Conservation (phyloP, 306 rosid genomes). For the Ormosia emarginata region DNA sequence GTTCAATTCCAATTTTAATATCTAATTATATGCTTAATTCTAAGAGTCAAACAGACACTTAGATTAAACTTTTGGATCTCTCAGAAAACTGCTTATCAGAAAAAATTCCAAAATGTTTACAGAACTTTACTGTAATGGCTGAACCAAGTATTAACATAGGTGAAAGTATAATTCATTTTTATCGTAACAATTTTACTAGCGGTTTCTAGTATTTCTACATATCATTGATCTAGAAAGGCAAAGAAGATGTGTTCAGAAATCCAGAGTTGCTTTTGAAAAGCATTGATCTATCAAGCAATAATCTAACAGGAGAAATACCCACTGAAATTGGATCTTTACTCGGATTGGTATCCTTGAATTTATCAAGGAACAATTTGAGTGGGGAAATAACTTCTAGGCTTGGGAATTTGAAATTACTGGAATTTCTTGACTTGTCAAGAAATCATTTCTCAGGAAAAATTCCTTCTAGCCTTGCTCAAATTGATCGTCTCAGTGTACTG, state of each 20-base stretch:
- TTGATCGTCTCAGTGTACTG: background rate
- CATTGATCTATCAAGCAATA: background rate
- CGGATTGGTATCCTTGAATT: background rate
- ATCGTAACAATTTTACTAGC: too few relatives aligned
- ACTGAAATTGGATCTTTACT: background rate
- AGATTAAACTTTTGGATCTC: too few relatives aligned
- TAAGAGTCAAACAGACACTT: too few relatives aligned
- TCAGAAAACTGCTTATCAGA: too few relatives aligned
- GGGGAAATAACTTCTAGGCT: background rate
- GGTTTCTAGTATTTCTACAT: too few relatives aligned
- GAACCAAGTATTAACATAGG: too few relatives aligned
- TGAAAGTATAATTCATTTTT: too few relatives aligned
- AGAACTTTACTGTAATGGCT: too few relatives aligned
- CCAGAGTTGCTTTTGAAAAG: slow-evolving; percentile 14
- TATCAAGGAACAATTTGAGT: background rate
- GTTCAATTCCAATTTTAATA: too few relatives aligned
- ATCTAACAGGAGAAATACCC: background rate
- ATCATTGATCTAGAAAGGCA: slow-evolving; percentile 1
- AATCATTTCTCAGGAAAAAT: background rate
- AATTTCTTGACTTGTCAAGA: background rate
- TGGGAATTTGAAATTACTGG: background rate
- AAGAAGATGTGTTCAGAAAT: background rate
- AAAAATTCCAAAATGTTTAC: too few relatives aligned
- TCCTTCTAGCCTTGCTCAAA: background rate
- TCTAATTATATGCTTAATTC: too few relatives aligned